These are phyloP conservation scores for Solanum sejunctum DNA, from an alignment of 257 asterid genomes.

Conservation along the genomic window DNA sequence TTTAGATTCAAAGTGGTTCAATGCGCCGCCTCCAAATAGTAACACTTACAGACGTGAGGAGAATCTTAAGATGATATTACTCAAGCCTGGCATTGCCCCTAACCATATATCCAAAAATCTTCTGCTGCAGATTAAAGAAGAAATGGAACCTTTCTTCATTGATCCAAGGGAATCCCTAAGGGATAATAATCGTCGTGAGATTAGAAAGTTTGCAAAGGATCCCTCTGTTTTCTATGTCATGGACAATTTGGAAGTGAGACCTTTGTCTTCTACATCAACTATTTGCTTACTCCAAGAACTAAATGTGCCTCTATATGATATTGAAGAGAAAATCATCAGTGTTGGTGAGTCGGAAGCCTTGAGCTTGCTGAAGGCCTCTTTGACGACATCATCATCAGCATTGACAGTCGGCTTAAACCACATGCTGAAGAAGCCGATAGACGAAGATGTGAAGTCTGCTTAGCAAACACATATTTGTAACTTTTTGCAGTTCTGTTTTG, in stretches of 20 bases:
- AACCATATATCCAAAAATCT: not conserved
- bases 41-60: not conserved
- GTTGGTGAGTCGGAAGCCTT: not conserved
- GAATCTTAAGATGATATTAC: not conserved
- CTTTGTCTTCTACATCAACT: not conserved
- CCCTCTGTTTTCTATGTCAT: not conserved
- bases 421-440: not conserved
- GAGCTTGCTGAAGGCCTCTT: not conserved
- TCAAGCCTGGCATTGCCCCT: not conserved
- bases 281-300: not conserved
- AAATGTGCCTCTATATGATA: not conserved
- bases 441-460: not conserved
- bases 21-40: not conserved
- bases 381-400: not conserved
- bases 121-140: not conserved
- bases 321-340: not conserved
- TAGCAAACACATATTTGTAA: not conserved
- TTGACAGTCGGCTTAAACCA: not conserved
- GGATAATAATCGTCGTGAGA: not conserved
- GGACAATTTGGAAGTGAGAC: not conserved
- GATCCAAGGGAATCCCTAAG: not conserved
- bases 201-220: not conserved
- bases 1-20: not conserved
- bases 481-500: not conserved
- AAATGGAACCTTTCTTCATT: not conserved